phyloP scores from a whole-genome alignment of 1,284 basidiomycete genomes.

The Thecaphora thlaspeos region DNA sequence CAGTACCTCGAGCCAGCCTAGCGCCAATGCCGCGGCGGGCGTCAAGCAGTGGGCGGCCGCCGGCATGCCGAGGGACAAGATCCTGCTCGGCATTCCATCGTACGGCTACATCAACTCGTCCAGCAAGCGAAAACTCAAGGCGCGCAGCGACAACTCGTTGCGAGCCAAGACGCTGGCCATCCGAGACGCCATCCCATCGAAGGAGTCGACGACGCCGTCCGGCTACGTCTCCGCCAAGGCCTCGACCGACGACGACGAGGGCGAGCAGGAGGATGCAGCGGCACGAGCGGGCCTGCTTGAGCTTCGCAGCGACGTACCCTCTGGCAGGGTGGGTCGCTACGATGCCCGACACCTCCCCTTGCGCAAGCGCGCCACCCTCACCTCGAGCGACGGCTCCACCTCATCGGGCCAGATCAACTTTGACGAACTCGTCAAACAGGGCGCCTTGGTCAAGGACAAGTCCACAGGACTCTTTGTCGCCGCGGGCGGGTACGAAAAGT shows the following conservation, averaged over 20 bases:
- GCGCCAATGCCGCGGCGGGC: constrained; percentile 37
- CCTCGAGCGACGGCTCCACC: constrained; percentile 12
- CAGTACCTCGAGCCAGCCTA: constrained; percentile 42
- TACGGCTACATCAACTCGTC: constrained; percentile 46
- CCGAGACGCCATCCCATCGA: constrained; percentile 1
- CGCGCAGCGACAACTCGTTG: not conserved
- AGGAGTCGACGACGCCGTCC: not conserved
- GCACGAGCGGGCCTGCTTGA: not conserved
- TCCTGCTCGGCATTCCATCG: constrained; percentile 42
- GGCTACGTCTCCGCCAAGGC: not conserved
- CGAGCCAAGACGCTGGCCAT: not conserved
- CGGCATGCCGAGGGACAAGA: constrained; percentile 49
- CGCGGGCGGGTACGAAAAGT: constrained; percentile 33
- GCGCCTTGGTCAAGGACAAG: constrained; percentile 23
- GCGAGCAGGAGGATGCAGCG: no score
- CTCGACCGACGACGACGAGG: no score
- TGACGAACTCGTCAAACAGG: constrained; percentile 23
- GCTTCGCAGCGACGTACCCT: constrained; percentile 1
- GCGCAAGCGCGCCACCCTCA: constrained; percentile 23
- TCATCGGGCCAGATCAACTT: constrained; percentile 45
- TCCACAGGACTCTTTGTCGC: constrained; percentile 20
- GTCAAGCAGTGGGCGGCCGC: constrained; percentile 46
- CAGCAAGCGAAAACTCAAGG: constrained; percentile 8
- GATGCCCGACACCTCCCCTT: not conserved
- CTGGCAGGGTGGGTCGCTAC: constrained; percentile 3